These are phyloP conservation scores for Erodium trifolium DNA, from an alignment of 441 rosid species.

Conservation along the genomic window DNA sequence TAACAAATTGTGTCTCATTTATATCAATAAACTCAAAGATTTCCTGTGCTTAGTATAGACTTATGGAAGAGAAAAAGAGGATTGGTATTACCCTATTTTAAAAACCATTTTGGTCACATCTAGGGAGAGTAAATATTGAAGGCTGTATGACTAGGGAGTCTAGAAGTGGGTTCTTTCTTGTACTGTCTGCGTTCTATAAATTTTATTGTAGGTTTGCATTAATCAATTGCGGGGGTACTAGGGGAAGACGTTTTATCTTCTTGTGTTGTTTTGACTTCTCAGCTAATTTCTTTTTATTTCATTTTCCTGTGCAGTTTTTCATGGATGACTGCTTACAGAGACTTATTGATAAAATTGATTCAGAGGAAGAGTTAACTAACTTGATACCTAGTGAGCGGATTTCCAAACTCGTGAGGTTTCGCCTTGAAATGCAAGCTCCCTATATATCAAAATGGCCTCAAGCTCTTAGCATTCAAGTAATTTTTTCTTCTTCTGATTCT, in stretches of 20 bases:
- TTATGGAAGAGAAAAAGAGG: background rate
- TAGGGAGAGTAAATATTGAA: background rate
- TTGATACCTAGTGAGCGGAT: conserved; percentile 60
- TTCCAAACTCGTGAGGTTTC: conserved; percentile 57
- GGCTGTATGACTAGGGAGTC: background rate
- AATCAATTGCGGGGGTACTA: background rate
- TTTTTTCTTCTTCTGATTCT: background rate
- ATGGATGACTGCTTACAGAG: conserved; percentile 79
- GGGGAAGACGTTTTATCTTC: background rate
- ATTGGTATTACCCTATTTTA: background rate
- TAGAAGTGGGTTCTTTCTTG: background rate
- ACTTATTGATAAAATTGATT: conserved; percentile 65
- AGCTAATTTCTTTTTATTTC: background rate
- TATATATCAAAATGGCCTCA: conserved; percentile 90
- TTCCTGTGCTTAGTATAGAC: background rate
- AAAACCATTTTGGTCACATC: background rate
- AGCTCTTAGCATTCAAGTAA: conserved; percentile 82
- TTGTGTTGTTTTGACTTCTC: background rate
- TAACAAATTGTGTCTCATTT: background rate
- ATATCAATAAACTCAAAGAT: background rate
- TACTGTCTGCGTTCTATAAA: background rate
- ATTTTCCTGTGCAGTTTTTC: conserved; percentile 48
- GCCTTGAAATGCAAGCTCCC: conserved; percentile 83
- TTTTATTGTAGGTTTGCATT: background rate
- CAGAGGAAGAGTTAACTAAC: conserved; percentile 42